Base-by-base conservation (phyloP, 176 grass and related monocot species). In the Miscanthus lutarioriparius region DNA sequence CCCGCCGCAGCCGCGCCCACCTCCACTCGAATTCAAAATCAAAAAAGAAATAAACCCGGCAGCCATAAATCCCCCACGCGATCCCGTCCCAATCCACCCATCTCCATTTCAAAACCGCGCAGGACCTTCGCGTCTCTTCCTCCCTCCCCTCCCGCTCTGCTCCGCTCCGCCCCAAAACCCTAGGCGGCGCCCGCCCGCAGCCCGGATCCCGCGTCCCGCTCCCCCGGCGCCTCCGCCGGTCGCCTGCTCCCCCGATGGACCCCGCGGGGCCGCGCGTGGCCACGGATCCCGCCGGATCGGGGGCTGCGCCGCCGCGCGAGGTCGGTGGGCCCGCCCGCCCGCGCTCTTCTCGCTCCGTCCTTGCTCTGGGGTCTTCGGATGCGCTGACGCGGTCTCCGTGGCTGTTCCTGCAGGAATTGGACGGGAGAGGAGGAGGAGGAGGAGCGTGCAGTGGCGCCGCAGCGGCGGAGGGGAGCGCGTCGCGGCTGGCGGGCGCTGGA, bases 1-100 rank as follows among this genome's bases (percentile, higher is more conserved):
- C 37, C 32, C 35, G 6, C 8, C 66, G 16, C 32, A 17, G 27
- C 84, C 88, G 88, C 88, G 84, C 83, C 87, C 88, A 83, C 84
- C 75, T 75, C 88, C 84, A 37, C 88, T 74, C 88, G 88, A 90
- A 87, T 87, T 87, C 88, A 87, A 87, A 89, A 62, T 62, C 58
- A 70, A 40, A 32, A 61, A 76, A 37, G 10, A 35, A 51, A 88
- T 48, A 58, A 89, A 3, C 20, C 76, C 59, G 47, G 76, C 76
- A 80, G 14, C 56, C 74, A 86, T 83, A 86, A 68, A 81, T 63
- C n/a, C 58, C 58, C 80, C 75, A 64, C 75, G 14, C 51, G 56
- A 74, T 58, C 51, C 51, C 51, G 17, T 47, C 43, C 32, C 32
- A 15, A 25, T 80, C 77, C 17, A 20, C n/a, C 8, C 32, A 15